Base-by-base conservation (phyloP, 2,329 filamentous ascomycete genomes). In the Exophiala phaeomuriformis region DNA sequence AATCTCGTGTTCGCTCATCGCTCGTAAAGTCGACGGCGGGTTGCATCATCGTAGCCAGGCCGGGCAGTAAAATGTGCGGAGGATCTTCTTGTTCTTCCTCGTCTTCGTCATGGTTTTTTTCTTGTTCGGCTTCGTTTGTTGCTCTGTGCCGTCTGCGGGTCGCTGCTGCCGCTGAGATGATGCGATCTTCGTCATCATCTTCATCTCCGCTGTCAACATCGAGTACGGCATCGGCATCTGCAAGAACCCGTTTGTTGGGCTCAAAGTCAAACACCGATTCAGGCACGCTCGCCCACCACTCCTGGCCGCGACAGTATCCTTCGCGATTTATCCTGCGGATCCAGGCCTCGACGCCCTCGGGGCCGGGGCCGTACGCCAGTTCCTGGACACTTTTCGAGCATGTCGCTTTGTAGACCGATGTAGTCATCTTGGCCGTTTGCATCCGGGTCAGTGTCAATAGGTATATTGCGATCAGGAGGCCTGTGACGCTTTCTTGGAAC, bases 261-360 rank as follows among this genome's bases (percentile, higher is more conserved):
- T 55, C 53, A 49, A 59, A 55, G 19, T 68, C 67, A 33, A 74
- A 68, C 32, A 83, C 55, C 37, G 47, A 52, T 44, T 62, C 63
- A 5, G 71, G 70, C 41, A 76, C 75, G 59, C 86, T 81, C 30
- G 75, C 70, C 55, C 86, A 87, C 85, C 85, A 88, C 63, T 87
- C 83, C 48, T 77, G 67, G 3, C 67, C 84, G 76, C 79, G 75
- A 12, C 77, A 69, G 72, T 75, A 79, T 1, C 67, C 67, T 27
- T 71, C 67, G 19, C 68, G 65, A 59, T 70, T 77, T 40, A 86
- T 76, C 52, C 79, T 70, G 19, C 77, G 68, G 54, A 86, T 76
- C 58, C 84, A 85, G 2, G 71, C 70, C 55, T 86, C 81, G 36
- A 89, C 76, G 35, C 84, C 79, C 47, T 67, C 68, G 9, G 75